Conservation (phyloP, 345 rosid species). For the Limnanthes douglasii region DNA sequence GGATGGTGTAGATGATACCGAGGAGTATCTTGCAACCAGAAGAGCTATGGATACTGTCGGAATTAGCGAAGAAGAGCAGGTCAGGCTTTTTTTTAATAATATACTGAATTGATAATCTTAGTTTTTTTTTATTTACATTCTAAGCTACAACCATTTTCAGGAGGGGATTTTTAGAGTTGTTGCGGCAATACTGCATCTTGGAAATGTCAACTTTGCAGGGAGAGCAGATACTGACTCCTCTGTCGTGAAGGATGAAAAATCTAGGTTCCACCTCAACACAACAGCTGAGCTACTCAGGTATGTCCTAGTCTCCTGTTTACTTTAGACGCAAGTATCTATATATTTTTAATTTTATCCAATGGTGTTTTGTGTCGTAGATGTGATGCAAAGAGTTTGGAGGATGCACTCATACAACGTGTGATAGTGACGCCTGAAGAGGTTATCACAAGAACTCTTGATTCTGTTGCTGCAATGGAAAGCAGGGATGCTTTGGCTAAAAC, state of each 20-base stretch:
- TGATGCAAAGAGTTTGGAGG: slow-evolving; percentile 73
- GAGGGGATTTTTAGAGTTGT: slow-evolving; percentile 75
- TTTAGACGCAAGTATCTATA: slow-evolving; percentile 6
- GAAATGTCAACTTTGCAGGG: slow-evolving; percentile 77
- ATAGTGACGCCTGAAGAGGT: slow-evolving; percentile 98
- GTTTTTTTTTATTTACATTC: too few species aligned
- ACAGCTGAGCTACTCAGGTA: slow-evolving; percentile 87
- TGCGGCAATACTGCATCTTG: slow-evolving; percentile 94
- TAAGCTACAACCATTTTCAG: slow-evolving; percentile 21
- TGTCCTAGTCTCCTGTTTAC: slow-evolving; percentile 6
- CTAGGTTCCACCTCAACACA: slow-evolving; percentile 74
- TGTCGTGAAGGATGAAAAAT: slow-evolving; percentile 75
- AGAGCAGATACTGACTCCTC: slow-evolving; percentile 88
- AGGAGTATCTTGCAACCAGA: slow-evolving; percentile 77
- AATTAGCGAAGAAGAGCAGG: slow-evolving; percentile 84
- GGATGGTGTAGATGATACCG: slow-evolving; percentile 77
- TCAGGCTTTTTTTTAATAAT: slow-evolving; percentile 7
- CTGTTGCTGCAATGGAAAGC: slow-evolving; percentile 67
- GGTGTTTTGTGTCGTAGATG: slow-evolving; percentile 38
- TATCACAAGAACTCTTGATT: slow-evolving; percentile 93
- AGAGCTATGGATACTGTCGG: slow-evolving; percentile 96
- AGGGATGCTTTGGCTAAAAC: slow-evolving; percentile 97
- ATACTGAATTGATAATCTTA: slow-evolving; percentile 3
- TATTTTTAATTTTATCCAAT: slow-evolving; percentile 6
- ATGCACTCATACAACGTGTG: slow-evolving; percentile 88